Evolutionary conservation across 192 early-diverging fungal genomes (phyloP).

Genomic region (Coemansia sp.): DNA sequence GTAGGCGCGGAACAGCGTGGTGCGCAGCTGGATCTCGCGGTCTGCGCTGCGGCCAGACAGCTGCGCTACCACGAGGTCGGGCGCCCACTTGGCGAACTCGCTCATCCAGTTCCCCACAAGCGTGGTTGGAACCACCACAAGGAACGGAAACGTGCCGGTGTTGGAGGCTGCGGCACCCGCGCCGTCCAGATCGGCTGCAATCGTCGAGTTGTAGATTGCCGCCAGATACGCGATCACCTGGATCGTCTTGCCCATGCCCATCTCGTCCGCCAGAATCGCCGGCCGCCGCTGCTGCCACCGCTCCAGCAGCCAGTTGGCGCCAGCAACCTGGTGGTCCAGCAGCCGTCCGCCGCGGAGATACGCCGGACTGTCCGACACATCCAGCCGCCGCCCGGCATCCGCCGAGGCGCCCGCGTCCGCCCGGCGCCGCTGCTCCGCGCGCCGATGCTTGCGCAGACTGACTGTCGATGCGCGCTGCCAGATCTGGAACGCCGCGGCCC

Average conservation of each 20-base stretch:
- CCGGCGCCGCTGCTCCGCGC: not conserved
- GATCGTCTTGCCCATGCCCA: conserved; percentile 94
- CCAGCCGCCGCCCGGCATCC: not conserved
- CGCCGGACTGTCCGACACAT: conserved; percentile 74
- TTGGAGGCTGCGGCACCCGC: conserved; percentile 44
- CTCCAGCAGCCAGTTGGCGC: conserved; percentile 89
- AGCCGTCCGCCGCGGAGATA: conserved; percentile 75
- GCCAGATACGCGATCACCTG: conserved; percentile 89
- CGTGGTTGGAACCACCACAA: conserved; percentile 94
- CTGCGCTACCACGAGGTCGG: conserved; percentile 80
- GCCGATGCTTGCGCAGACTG: conserved; percentile 20
- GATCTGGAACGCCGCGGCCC: conserved; percentile 10
- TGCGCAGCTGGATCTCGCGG: conserved; percentile 59
- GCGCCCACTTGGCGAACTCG: conserved; percentile 93
- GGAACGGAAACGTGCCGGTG: conserved; percentile 82
- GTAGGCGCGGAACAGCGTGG: conserved; percentile 24
- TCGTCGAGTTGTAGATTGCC: conserved; percentile 63
- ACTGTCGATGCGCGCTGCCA: conserved; percentile 27
- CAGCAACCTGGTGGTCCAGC: conserved; percentile 89
- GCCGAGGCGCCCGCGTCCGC: not conserved
- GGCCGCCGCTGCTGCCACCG: conserved; percentile 84
- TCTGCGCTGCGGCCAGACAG: conserved; percentile 76
- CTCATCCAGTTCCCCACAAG: conserved; percentile 87
- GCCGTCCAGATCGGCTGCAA: conserved; percentile 2
- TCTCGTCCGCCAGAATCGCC: conserved; percentile 93